Percentiles rank a stretch among this genome's conserved stretches.
These are phyloP conservation scores for Penicillium sp. DNA, from an alignment of 2,329 filamentous ascomycete genomes.

Conservation along the genomic window DNA sequence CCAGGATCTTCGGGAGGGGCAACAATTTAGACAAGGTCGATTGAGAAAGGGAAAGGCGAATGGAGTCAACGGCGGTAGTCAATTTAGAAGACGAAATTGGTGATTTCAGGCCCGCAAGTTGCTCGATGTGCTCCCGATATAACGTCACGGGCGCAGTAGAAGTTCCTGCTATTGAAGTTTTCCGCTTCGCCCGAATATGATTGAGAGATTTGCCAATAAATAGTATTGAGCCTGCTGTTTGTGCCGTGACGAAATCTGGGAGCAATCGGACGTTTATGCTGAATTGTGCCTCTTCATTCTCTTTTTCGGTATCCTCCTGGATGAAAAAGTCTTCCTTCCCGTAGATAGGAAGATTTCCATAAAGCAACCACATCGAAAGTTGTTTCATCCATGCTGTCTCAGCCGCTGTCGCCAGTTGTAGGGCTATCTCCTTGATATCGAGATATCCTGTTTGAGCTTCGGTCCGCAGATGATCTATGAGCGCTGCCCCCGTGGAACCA, in stretches of 20 bases:
- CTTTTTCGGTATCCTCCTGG: conserved; percentile 43
- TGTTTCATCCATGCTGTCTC: conserved; percentile 92
- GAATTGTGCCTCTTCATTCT: conserved; percentile 53
- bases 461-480: conserved; percentile 73
- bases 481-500: conserved; percentile 62
- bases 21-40: conserved; percentile 80
- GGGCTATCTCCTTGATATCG: conserved; percentile 75
- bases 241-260: conserved; percentile 72
- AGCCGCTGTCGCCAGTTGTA: conserved; percentile 69
- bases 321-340: conserved; percentile 88
- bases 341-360: conserved; percentile 75
- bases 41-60: conserved; percentile 76
- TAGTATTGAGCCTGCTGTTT: conserved; percentile 76
- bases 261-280: conserved; percentile 59
- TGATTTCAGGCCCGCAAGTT: conserved; percentile 66
- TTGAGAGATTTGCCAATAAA: conserved; percentile 89
- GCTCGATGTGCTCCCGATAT: conserved; percentile 45
- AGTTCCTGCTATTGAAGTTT: conserved; percentile 31
- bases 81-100: conserved; percentile 72
- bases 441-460: conserved; percentile 84
- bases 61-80: conserved; percentile 68
- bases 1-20: conserved; percentile 71
- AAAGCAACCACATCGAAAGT: conserved; percentile 83
- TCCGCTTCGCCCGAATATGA: conserved; percentile 63
- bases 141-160: conserved; percentile 57